Evolutionary conservation across 768 basidiomycete species (phyloP), one percentile per base, ranked within the genome.

Genomic region (Podaxis sp.): DNA sequence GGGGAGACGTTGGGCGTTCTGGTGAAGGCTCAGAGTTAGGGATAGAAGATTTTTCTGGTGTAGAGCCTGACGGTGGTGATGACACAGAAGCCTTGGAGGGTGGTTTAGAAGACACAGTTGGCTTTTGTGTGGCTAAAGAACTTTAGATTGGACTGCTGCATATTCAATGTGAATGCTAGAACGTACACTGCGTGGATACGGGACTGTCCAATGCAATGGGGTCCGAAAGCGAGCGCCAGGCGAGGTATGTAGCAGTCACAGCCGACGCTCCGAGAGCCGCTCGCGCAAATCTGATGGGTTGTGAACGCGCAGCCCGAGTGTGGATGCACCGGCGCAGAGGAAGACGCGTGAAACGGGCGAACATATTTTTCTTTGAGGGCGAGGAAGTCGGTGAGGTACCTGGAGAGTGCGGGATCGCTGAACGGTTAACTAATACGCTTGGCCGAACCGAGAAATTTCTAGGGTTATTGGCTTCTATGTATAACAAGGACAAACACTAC

Each of bases 301-400:
- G 58, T 44, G 64, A 24, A 40, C 69, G 7, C 26, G 61, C 30
- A 26, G 73, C 38, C 71, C 68, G 56, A 65, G 87, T 84, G 66
- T 87, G 84, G 17, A 88, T 49, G 58, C 79, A 78, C 70, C 85
- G 77, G 63, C 82, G 80, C 6, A 87, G 71, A 22, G 85, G 78
- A 58, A 83, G 74, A 75, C 80, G 83, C 68, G 83, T 74, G 17
- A 86, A 73, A 64, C 82, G 78, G 65, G 82, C 75, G 68, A 88
- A 79, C 87, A 88, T 89, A 41, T 28, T 38, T 46, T 33, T 37
- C 52, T 38, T 56, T 22, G 6, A 26, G 7, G 38, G 2, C 13
- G 28, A 11, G 30, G 26, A 40, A 17, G 37, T 17, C 22, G 64
- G 62, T 54, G 58, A 64, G 59, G 56, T 24, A 53, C 54, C 36